A percentile compares a stretch with the other conserved stretches of the same genome.
Conservation (phyloP, 768 basidiomycete species). For the Collybia mongolica region DNA sequence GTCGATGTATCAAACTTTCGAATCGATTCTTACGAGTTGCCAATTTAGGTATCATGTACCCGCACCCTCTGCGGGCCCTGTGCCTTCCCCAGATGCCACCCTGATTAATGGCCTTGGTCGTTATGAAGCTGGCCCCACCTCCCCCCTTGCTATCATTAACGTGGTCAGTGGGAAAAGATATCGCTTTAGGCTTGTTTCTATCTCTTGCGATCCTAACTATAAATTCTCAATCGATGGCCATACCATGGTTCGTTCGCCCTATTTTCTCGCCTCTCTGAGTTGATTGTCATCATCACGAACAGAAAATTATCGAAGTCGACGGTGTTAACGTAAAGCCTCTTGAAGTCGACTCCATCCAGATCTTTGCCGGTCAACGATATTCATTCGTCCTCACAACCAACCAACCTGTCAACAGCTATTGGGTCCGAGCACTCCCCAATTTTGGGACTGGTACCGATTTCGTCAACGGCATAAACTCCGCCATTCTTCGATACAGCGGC, state of each 20-base stretch:
- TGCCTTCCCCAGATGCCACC: conserved; percentile 32
- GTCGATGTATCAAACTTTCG: background rate
- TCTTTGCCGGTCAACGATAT: conserved; percentile 37
- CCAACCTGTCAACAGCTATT: conserved; percentile 39
- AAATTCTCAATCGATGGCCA: conserved; percentile 45
- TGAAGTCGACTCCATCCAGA: conserved; percentile 36
- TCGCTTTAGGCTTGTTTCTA: conserved; percentile 51
- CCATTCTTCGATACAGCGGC: conserved; percentile 44
- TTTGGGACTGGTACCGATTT: conserved; percentile 18
- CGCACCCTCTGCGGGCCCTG: conserved; percentile 16
- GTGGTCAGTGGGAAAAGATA: conserved; percentile 42
- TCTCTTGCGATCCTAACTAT: conserved; percentile 48
- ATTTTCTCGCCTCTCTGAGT: background rate
- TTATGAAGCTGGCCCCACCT: conserved; percentile 36
- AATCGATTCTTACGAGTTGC: background rate
- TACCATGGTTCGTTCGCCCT: conserved; percentile 19
- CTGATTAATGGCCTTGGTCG: conserved; percentile 56
- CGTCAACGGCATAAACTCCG: conserved; percentile 47
- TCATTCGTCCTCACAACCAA: conserved; percentile 36
- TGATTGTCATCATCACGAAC: conserved; percentile 13
- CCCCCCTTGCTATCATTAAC: conserved; percentile 41
- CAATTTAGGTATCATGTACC: conserved; percentile 34
- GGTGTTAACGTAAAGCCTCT: conserved; percentile 30
- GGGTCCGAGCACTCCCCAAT: conserved; percentile 31
- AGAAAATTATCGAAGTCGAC: conserved; percentile 40